Evolutionary conservation across 116 monocot genomes (phyloP).

Genomic region (Iris pallida): DNA sequence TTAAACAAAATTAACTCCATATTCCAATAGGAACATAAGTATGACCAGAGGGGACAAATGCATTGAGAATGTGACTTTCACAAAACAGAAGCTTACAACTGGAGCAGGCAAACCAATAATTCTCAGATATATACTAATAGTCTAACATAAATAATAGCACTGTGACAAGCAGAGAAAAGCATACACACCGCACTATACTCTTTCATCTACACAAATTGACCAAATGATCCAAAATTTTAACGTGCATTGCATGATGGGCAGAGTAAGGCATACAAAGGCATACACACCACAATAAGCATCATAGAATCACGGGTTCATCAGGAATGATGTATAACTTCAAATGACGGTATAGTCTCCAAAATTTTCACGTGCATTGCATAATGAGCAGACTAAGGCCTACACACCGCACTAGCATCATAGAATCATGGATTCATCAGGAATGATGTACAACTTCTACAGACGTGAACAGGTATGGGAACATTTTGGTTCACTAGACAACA

Average conservation of each 20-base stretch:
- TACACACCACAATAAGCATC: background rate
- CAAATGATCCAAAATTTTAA: no score
- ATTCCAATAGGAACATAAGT: no score
- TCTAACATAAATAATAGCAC: no score
- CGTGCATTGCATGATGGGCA: no score
- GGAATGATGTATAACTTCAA: constrained; percentile 1
- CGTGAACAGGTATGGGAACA: constrained; percentile 16
- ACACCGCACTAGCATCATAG: constrained; percentile 6
- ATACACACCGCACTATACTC: no score
- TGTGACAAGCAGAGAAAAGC: no score
- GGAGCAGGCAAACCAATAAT: no score
- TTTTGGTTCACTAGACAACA: constrained; percentile 17
- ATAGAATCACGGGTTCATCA: constrained; percentile 14
- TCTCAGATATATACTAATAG: no score
- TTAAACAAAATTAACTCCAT: no score
- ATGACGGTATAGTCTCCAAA: no score
- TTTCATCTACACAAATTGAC: no score
- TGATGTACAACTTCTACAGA: constrained; percentile 11
- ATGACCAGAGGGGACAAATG: background rate
- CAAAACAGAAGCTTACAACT: background rate
- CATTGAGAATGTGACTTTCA: background rate
- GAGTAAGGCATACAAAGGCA: background rate
- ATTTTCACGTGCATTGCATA: no score
- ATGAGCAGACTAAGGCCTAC: background rate
- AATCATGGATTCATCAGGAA: constrained; percentile 17